A percentile compares a stretch with the other conserved stretches of the same genome.
Evolutionary conservation across 202 grass and related monocot genomes (phyloP).

Genomic region (Zoysia matrella): DNA sequence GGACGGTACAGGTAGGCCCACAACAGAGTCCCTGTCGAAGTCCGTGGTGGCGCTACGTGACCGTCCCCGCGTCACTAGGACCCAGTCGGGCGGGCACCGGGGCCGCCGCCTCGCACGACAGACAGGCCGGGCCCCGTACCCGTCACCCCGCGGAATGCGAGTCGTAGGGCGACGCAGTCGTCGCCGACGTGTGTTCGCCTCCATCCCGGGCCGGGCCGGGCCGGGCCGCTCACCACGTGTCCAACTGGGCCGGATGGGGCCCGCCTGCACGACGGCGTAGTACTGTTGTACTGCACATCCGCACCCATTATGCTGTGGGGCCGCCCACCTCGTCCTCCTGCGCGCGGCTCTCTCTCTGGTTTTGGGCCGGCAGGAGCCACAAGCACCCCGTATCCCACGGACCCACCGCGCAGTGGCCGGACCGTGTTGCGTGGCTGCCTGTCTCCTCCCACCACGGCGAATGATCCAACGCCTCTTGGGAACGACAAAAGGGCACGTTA

Average conservation of each 20-base stretch:
- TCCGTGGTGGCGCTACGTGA: constrained; percentile 9
- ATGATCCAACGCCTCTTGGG: constrained; percentile 9
- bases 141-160: constrained; percentile 10
- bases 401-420: neutral
- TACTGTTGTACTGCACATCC: neutral
- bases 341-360: neutral
- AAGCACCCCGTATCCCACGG: neutral
- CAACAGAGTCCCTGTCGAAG: neutral
- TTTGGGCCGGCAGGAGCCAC: neutral
- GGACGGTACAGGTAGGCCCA: neutral
- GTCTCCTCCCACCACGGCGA: neutral
- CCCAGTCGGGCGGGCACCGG: no score
- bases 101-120: neutral
- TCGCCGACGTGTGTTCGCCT: neutral
- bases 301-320: neutral
- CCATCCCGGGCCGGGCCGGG: neutral
- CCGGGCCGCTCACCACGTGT: constrained; percentile 34
- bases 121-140: neutral
- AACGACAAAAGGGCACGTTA: neutral
- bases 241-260: neutral
- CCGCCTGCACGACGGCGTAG: constrained; percentile 10
- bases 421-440: neutral
- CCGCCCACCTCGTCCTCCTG: neutral
- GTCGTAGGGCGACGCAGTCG: neutral
- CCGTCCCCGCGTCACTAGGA: neutral